Evolutionary conservation across 495 filamentous ascomycete species (phyloP), one percentile per base, ranked within the genome.

Genomic region (Copromyces sp.): DNA sequence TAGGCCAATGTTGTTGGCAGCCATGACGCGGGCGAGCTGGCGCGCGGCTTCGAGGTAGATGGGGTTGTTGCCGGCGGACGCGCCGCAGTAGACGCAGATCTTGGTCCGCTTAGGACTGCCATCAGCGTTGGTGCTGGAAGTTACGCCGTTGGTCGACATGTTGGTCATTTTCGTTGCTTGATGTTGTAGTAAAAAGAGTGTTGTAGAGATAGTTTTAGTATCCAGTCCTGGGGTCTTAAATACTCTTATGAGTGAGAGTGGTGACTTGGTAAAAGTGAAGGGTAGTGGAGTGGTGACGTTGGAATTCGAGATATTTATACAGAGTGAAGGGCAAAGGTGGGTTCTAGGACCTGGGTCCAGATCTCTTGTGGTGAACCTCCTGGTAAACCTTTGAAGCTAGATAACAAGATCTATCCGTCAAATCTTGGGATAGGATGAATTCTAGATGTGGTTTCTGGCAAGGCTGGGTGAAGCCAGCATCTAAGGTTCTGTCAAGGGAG

Each of bases 41-140:
- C 89, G 89, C 2, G 96, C 96, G 5, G 94, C 90, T 78, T 89
- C 89, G 68, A 92, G 74, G 80, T 97, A 84, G 14, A 82, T 83
- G 9, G 93, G 88, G 69, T 88, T 88, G 45, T 84, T 89, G 59
- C 95, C 95, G 37, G 88, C 78, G 17, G 87, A 90, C 68, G 94
- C 87, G 77, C 91, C 94, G 85, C 94, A 98, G 88, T 92, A 93
- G 74, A 93, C 91, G 79, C 89, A 91, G 78, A 92, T 88, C 72
- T 86, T 88, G 72, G 85, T 85, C 69, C 77, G 82, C 75, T 75
- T 79, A n/a, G 79, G 74, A 40, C 71, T 77, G 72, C 76, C 39
- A 72, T 74, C 77, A 69, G 70, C 61, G 70, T 65, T 77, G 29
- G 80, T 76, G 39, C 78, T 44, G 47, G 82, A 79, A 70, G 82